phyloP scores from a whole-genome alignment of 75 land plant genomes.

The Adiantum capillusveneris region DNA sequence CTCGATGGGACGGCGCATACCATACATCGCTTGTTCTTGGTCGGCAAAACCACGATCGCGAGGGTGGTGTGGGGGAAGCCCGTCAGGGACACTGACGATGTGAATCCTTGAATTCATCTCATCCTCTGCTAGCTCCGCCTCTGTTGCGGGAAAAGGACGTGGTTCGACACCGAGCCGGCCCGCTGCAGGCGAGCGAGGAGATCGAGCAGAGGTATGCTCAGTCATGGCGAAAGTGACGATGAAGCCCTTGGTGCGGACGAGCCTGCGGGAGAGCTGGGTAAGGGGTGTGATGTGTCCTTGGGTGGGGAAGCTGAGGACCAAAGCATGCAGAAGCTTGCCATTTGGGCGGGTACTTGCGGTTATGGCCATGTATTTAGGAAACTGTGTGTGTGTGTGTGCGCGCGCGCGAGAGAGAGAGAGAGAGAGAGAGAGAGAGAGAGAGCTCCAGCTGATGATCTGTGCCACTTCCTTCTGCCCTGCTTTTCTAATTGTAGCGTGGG shows the following conservation, averaged over 20 bases:
- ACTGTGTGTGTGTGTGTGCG: no score
- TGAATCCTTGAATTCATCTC: no score
- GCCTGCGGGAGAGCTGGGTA: slow-evolving; percentile 11
- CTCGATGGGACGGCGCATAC: background rate
- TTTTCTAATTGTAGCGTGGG: no score
- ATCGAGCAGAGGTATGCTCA: background rate
- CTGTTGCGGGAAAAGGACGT: no score
- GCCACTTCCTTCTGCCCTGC: no score
- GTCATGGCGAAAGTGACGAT: slow-evolving; percentile 16
- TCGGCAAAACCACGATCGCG: background rate
- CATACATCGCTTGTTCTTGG: background rate
- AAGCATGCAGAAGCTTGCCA: slow-evolving; percentile 4
- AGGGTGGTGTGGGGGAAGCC: background rate
- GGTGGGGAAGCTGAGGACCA: slow-evolving; percentile 10
- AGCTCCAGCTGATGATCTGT: no score
- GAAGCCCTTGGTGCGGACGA: slow-evolving; percentile 3
- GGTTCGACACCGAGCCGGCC: background rate
- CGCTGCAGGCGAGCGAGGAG: background rate
- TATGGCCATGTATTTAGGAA: no score
- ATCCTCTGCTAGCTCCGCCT: no score
- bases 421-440: no score
- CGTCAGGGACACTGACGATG: background rate
- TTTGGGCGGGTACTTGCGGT: no score
- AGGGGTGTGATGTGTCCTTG: slow-evolving; percentile 24
- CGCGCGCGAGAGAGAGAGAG: no score